Evolutionary conservation across 1,139 yeast genomes (phyloP).

Genomic region (Barnettozyma hawaiiensis): DNA sequence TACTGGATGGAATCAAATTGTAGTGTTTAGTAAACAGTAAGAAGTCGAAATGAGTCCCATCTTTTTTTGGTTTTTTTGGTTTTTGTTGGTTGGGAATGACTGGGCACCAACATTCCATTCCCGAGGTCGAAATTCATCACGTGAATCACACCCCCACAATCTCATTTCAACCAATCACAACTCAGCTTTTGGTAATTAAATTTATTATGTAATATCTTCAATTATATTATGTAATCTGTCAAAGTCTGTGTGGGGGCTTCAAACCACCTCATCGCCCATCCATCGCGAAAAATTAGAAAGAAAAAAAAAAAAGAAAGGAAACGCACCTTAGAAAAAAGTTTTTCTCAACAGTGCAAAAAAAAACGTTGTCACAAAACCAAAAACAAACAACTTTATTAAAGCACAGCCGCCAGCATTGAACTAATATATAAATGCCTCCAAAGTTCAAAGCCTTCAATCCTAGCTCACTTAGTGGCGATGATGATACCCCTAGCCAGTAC

Average conservation of each 20-base stretch:
- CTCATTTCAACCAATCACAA: neutral
- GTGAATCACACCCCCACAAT: neutral
- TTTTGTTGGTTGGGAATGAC: neutral
- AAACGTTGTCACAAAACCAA: slow-evolving; percentile 2
- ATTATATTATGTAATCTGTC: no score
- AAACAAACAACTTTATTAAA: neutral
- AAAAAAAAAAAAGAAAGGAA: neutral
- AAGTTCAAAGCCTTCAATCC: slow-evolving; percentile 24
- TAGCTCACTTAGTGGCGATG: slow-evolving; percentile 19
- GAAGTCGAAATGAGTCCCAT: no score
- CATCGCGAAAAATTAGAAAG: no score
- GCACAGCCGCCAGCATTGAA: no score
- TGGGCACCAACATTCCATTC: neutral
- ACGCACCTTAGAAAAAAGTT: neutral
- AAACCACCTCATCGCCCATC: neutral
- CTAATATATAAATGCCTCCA: slow-evolving; percentile 26
- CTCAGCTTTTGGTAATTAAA: neutral
- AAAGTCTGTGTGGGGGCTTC: no score
- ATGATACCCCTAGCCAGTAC: slow-evolving; percentile 10
- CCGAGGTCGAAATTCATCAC: slow-evolving; percentile 1
- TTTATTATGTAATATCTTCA: neutral
- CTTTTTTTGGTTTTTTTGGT: neutral
- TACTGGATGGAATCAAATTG: no score
- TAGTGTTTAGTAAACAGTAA: no score
- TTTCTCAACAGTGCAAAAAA: no score